Evolutionary conservation across 148 eudicot genomes (phyloP).

Genomic region (Camellia sinensis): DNA sequence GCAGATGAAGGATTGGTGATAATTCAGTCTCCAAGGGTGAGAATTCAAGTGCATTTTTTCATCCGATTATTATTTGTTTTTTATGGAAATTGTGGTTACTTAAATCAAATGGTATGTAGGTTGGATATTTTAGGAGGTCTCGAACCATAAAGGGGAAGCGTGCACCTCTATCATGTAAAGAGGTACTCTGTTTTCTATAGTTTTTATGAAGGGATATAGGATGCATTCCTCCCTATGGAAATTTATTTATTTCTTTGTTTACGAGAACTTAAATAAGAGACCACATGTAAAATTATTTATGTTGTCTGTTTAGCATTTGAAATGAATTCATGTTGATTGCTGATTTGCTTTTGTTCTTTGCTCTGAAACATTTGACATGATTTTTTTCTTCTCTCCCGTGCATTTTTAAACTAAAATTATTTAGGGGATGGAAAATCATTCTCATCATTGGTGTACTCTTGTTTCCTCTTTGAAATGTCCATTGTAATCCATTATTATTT

Average conservation of each 20-base stretch:
- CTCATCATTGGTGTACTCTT: neutral
- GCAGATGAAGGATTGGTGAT: slow-evolving; percentile 73
- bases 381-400: neutral
- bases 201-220: neutral
- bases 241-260: neutral
- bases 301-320: neutral
- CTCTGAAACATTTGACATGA: neutral
- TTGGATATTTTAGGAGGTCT: slow-evolving; percentile 85
- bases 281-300: neutral
- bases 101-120: slow-evolving; percentile 40
- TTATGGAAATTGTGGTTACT: slow-evolving; percentile 2
- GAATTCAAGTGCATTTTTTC: slow-evolving; percentile 9
- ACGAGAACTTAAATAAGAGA: neutral
- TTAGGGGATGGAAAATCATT: neutral
- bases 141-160: slow-evolving; percentile 78
- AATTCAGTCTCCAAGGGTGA: slow-evolving; percentile 78
- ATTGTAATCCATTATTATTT: neutral
- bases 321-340: neutral
- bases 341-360: neutral
- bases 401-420: neutral
- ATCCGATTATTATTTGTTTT: neutral
- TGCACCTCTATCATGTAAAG: slow-evolving; percentile 86
- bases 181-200: slow-evolving; percentile 37
- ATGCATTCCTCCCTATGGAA: neutral
- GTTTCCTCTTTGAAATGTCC: neutral